A percentile compares a stretch with the other conserved stretches of the same genome.
phyloP scores from a whole-genome alignment of 495 filamentous ascomycete species.

The Cairneyella variabilis region DNA sequence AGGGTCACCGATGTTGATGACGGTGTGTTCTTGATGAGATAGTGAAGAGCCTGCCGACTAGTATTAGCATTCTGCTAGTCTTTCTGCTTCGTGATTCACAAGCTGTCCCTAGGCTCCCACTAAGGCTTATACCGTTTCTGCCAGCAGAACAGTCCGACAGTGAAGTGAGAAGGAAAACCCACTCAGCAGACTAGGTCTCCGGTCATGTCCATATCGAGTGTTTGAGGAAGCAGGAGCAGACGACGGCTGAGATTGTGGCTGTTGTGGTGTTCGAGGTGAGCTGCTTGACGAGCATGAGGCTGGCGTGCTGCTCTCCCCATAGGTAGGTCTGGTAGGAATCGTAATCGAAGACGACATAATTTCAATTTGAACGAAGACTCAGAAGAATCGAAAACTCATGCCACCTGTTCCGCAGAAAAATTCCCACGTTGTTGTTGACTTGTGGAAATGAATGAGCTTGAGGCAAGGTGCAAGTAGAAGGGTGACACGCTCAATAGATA shows the following conservation, averaged over 20 bases:
- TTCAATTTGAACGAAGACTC: neutral
- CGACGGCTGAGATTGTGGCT: conserved; percentile 10
- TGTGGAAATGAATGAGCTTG: no score
- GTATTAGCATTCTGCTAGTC: conserved; percentile 15
- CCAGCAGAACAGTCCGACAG: no score
- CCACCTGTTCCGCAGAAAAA: no score
- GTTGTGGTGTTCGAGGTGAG: conserved; percentile 43
- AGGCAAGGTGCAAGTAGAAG: no score
- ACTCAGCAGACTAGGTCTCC: conserved; percentile 54
- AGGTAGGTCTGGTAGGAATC: conserved; percentile 42
- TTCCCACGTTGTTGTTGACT: no score
- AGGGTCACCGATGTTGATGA: conserved; percentile 61
- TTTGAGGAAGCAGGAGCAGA: conserved; percentile 15
- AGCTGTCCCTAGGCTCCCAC: no score
- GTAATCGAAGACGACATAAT: conserved; percentile 50
- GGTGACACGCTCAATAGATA: no score
- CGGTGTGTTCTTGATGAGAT: conserved; percentile 61
- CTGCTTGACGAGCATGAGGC: conserved; percentile 50
- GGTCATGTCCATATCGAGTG: conserved; percentile 40
- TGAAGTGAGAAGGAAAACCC: conserved; percentile 24
- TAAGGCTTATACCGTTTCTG: no score
- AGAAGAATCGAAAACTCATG: neutral
- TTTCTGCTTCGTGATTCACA: no score
- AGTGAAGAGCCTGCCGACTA: conserved; percentile 51
- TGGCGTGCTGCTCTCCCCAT: conserved; percentile 30